A percentile compares a stretch with the other conserved stretches of the same genome.
These are phyloP conservation scores for Spinellus fusiger DNA, from an alignment of 192 early-diverging fungal species.

Conservation along the genomic window DNA sequence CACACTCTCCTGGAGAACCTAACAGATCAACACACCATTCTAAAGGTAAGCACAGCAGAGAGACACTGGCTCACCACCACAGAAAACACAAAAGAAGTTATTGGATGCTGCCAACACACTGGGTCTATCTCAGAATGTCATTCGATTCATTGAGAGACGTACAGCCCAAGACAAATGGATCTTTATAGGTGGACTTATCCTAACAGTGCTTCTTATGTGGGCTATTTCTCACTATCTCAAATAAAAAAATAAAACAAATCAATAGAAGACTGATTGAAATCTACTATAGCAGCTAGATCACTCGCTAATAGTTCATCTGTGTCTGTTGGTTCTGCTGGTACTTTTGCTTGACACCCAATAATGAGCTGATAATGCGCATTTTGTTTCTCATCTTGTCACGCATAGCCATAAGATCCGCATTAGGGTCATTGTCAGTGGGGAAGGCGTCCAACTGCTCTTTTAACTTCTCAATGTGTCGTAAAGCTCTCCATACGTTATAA, in stretches of 20 bases:
- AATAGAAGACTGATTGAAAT: too few species aligned
- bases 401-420: slow-evolving; percentile 41
- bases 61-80: neutral
- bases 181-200: slow-evolving; percentile 43
- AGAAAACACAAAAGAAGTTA: slow-evolving; percentile 52
- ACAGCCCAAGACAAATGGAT: slow-evolving; percentile 56
- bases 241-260: slow-evolving; percentile 7
- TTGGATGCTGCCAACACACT: slow-evolving; percentile 53
- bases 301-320: slow-evolving; percentile 21
- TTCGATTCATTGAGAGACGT: slow-evolving; percentile 51
- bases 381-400: slow-evolving; percentile 50
- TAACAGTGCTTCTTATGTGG: slow-evolving; percentile 49
- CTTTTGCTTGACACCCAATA: slow-evolving; percentile 32
- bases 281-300: neutral
- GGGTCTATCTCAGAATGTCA: slow-evolving; percentile 53
- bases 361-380: slow-evolving; percentile 41
- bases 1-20: slow-evolving; percentile 42
- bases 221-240: slow-evolving; percentile 48
- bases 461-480: slow-evolving; percentile 41
- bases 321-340: slow-evolving; percentile 9
- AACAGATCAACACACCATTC: slow-evolving; percentile 46
- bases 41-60: slow-evolving; percentile 37
- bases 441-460: slow-evolving; percentile 36
- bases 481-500: slow-evolving; percentile 31
- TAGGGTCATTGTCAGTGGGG: slow-evolving; percentile 42